Conservation (phyloP, 2,329 filamentous ascomycete species). For the Ophiocordyceps australis region DNA sequence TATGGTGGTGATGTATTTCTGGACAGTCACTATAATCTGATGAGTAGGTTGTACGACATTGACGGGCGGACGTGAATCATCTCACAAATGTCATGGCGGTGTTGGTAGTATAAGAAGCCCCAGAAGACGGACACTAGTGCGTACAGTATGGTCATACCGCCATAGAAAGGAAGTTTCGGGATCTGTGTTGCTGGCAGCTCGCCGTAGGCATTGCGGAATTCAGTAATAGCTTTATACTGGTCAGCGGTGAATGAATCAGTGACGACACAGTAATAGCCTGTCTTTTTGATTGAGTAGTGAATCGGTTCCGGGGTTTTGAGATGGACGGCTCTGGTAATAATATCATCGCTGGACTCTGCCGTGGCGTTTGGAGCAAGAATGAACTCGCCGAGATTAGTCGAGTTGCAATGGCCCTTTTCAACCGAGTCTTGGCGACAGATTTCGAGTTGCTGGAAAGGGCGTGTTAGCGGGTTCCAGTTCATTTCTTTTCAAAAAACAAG, state of each 20-base stretch:
- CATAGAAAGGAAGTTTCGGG: constrained; percentile 93
- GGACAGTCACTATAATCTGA: constrained; percentile 55
- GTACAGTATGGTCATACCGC: constrained; percentile 84
- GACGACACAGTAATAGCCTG: constrained; percentile 89
- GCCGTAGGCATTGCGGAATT: constrained; percentile 91
- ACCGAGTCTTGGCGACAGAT: constrained; percentile 66
- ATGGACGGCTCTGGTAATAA: constrained; percentile 67
- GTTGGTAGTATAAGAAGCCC: constrained; percentile 90
- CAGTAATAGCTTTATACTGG: constrained; percentile 64
- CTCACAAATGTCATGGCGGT: constrained; percentile 75
- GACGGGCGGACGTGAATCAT: constrained; percentile 1
- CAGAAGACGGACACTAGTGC: constrained; percentile 70
- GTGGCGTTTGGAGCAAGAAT: constrained; percentile 64
- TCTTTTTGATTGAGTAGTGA: constrained; percentile 73
- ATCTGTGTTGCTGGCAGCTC: constrained; percentile 93
- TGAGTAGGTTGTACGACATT: constrained; percentile 4
- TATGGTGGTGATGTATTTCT: constrained; percentile 98
- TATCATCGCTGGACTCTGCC: constrained; percentile 48
- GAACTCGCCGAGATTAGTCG: constrained; percentile 67
- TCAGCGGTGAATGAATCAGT: constrained; percentile 51
- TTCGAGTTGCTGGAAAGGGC: constrained; percentile 14
- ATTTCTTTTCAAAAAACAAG: constrained; percentile 7
- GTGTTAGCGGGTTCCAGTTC: background rate
- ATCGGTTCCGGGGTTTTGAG: constrained; percentile 57
- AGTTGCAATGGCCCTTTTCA: constrained; percentile 50